Conservation (phyloP, 495 filamentous ascomycete genomes). For the Copromyces sp. region DNA sequence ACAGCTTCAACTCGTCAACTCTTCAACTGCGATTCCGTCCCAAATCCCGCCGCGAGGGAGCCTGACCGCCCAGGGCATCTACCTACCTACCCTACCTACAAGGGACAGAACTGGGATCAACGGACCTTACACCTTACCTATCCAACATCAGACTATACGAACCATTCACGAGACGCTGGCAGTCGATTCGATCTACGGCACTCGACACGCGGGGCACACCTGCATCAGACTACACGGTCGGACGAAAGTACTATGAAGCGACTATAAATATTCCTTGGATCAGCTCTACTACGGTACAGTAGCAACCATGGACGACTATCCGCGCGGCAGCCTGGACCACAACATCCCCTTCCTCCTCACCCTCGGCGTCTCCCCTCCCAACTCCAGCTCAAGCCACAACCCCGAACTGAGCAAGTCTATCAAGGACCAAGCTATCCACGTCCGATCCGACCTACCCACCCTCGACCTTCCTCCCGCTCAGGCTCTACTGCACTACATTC, state of each 20-base stretch:
- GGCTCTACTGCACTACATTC: constrained; percentile 57
- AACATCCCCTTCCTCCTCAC: constrained; percentile 72
- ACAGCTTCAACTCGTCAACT: neutral
- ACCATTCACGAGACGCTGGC: neutral
- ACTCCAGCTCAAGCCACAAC: constrained; percentile 17
- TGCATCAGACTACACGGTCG: neutral
- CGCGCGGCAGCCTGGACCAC: constrained; percentile 67
- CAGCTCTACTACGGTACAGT: neutral
- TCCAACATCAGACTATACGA: neutral
- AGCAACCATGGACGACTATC: constrained; percentile 72
- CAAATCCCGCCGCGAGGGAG: neutral
- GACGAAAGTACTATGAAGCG: neutral
- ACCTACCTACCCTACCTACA: neutral
- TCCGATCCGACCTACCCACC: constrained; percentile 57
- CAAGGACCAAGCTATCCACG: constrained; percentile 46
- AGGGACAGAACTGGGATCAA: neutral
- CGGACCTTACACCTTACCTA: neutral
- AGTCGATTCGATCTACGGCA: neutral
- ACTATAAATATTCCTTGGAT: neutral
- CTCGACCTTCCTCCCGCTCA: constrained; percentile 55
- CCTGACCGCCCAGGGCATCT: neutral
- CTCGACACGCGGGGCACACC: neutral
- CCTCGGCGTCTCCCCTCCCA: constrained; percentile 50
- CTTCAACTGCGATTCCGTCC: neutral
- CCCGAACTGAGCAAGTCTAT: constrained; percentile 39